phyloP scores from a whole-genome alignment of 768 basidiomycete species.

The Termitomyces sp. region DNA sequence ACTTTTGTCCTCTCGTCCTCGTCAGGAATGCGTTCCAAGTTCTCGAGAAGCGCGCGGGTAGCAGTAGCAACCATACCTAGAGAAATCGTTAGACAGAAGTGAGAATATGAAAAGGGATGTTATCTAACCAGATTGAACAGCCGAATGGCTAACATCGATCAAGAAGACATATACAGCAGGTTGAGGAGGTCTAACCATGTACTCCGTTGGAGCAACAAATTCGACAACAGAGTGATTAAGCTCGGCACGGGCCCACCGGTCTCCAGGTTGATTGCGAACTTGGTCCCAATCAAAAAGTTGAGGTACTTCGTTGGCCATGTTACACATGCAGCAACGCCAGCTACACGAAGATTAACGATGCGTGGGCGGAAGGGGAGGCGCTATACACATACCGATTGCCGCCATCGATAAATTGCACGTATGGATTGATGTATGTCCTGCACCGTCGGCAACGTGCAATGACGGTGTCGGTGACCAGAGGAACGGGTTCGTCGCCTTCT shows the following conservation, averaged over 20 bases:
- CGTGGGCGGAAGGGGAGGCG: background rate
- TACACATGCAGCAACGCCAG: slow-evolving; percentile 99
- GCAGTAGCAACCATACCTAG: slow-evolving; percentile 98
- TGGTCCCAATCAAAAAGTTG: slow-evolving; percentile 99
- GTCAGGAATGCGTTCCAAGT: slow-evolving; percentile 92
- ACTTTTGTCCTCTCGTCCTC: slow-evolving; percentile 92
- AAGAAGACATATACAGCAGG: slow-evolving; percentile 96
- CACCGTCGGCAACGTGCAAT: slow-evolving; percentile 96
- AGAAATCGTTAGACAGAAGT: background rate
- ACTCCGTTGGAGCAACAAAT: slow-evolving; percentile 96
- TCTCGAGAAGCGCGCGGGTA: slow-evolving; percentile 93
- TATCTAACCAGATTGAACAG: slow-evolving; percentile 80
- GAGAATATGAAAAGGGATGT: background rate
- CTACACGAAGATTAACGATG: slow-evolving; percentile 29
- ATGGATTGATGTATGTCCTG: slow-evolving; percentile 96
- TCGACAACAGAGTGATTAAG: slow-evolving; percentile 94
- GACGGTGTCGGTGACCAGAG: slow-evolving; percentile 89
- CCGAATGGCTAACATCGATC: slow-evolving; percentile 92
- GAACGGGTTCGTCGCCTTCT: slow-evolving; percentile 79
- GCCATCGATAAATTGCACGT: slow-evolving; percentile 96
- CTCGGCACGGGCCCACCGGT: slow-evolving; percentile 92
- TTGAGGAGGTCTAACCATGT: slow-evolving; percentile 98
- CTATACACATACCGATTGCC: slow-evolving; percentile 69
- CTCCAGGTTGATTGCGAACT: slow-evolving; percentile 87
- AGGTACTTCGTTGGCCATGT: slow-evolving; percentile 96